phyloP scores from a whole-genome alignment of 257 asterid genomes.

The Anisodus tanguticus region DNA sequence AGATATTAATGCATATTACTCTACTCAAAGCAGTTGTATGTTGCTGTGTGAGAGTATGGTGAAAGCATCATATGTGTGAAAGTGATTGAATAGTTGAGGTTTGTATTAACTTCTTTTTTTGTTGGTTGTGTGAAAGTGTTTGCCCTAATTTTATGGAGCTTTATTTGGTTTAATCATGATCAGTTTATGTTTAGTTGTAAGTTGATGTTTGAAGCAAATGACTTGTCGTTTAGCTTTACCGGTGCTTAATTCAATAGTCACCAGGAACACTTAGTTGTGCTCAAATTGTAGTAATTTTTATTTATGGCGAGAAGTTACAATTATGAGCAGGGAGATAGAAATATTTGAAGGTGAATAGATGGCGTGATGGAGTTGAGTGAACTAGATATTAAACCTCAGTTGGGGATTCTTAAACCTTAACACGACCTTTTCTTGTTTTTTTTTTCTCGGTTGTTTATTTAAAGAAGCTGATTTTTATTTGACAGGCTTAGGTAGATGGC shows the following conservation, averaged over 20 bases:
- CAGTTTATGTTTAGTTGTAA: not conserved
- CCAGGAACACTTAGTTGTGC: not conserved
- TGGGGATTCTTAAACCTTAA: not conserved
- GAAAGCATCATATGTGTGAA: not conserved
- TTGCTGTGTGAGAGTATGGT: not conserved
- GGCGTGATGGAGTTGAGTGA: not conserved
- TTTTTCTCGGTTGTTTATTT: not conserved
- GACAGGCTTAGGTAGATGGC: slow-evolving; percentile 56
- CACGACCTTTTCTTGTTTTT: not conserved
- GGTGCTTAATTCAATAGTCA: not conserved
- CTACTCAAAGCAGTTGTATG: not conserved
- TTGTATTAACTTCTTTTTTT: not conserved
- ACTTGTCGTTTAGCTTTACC: not conserved
- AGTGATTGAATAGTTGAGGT: not conserved
- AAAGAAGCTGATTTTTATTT: not conserved
- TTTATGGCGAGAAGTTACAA: not conserved
- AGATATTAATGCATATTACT: not conserved
- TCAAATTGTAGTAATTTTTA: not conserved
- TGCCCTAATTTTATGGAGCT: slow-evolving; percentile 15
- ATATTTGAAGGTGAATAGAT: not conserved
- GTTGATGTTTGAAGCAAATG: not conserved
- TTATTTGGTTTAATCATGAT: slow-evolving; percentile 22
- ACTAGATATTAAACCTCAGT: slow-evolving; percentile 21
- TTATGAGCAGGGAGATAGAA: not conserved
- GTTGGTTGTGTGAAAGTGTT: not conserved